These are phyloP conservation scores for Metschnikowia kunwiensis DNA, from an alignment of 805 yeast species.

Conservation along the genomic window DNA sequence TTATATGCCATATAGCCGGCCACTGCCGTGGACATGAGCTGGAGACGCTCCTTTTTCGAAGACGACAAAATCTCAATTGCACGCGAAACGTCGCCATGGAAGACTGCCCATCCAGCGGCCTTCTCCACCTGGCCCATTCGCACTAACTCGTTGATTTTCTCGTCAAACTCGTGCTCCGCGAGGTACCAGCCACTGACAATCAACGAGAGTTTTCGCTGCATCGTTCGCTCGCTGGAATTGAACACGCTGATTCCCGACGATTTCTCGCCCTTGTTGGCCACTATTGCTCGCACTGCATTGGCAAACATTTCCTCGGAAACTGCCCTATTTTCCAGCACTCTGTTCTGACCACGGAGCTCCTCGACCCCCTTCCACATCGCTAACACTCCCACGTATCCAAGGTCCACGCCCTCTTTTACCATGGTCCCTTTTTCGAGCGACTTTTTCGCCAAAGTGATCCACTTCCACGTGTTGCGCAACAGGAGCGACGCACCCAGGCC, in stretches of 20 bases:
- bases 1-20: slow-evolving; percentile 68
- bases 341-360: slow-evolving; percentile 44
- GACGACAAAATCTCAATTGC: slow-evolving; percentile 77
- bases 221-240: slow-evolving; percentile 47
- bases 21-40: slow-evolving; percentile 87
- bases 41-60: slow-evolving; percentile 66
- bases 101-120: slow-evolving; percentile 98
- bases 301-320: slow-evolving; percentile 41
- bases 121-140: slow-evolving; percentile 64
- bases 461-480: slow-evolving; percentile 81
- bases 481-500: slow-evolving; percentile 49
- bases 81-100: slow-evolving; percentile 79
- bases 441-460: slow-evolving; percentile 74
- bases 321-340: slow-evolving; percentile 27
- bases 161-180: slow-evolving; percentile 70
- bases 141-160: slow-evolving; percentile 56
- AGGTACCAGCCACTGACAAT: slow-evolving; percentile 90
- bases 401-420: slow-evolving; percentile 67
- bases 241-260: slow-evolving; percentile 46
- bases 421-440: slow-evolving; percentile 63
- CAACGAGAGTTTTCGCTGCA: slow-evolving; percentile 74
- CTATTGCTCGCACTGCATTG: slow-evolving; percentile 52
- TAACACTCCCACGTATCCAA: slow-evolving; percentile 83
- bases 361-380: slow-evolving; percentile 85
- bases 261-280: slow-evolving; percentile 45